Percentiles rank a stretch among this genome's conserved stretches.
These are phyloP conservation scores for Brasilioporus rufonigricans DNA, from an alignment of 768 basidiomycete genomes.

Conservation along the genomic window DNA sequence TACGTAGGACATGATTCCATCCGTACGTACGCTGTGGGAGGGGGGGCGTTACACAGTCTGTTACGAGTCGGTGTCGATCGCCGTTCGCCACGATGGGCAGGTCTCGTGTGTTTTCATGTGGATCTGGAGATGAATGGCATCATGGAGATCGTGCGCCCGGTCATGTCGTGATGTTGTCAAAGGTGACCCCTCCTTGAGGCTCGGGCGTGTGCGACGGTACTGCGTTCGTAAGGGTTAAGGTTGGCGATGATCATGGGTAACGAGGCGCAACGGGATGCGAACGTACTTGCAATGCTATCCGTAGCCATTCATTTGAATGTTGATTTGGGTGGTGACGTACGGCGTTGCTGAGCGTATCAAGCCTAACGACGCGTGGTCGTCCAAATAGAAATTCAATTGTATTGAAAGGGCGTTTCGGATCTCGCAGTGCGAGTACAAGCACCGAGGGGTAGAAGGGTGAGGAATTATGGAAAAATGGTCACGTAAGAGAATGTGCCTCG, in stretches of 20 bases:
- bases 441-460: background rate
- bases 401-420: constrained; percentile 3
- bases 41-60: too few relatives aligned
- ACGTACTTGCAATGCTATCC: background rate
- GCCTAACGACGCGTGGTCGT: background rate
- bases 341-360: background rate
- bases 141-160: background rate
- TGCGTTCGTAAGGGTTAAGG: background rate
- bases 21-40: background rate
- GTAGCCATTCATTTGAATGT: background rate
- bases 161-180: constrained; percentile 1
- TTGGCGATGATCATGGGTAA: too few relatives aligned
- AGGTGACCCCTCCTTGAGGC: background rate
- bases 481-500: constrained; percentile 7
- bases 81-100: too few relatives aligned
- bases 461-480: background rate
- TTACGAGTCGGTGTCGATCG: too few relatives aligned
- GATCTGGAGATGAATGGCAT: background rate
- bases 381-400: background rate
- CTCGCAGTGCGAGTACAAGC: constrained; percentile 2
- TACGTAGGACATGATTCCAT: too few relatives aligned
- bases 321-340: background rate
- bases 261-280: background rate
- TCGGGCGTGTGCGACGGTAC: background rate
- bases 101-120: too few relatives aligned